Base-by-base conservation (phyloP, 495 filamentous ascomycete species). In the Astrothelium subdiscretum region DNA sequence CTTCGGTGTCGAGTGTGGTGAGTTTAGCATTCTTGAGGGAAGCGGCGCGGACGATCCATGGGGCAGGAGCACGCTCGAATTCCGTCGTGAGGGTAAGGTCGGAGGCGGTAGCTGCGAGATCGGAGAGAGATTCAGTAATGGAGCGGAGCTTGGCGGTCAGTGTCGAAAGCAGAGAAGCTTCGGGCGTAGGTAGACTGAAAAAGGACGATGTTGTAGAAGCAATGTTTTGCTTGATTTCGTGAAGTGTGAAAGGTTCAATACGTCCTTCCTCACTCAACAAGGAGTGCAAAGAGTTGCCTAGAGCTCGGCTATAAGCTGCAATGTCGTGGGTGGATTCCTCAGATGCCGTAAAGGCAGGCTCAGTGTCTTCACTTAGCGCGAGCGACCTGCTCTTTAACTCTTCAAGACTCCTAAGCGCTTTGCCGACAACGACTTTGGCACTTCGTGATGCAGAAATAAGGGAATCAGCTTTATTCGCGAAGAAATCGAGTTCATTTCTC, bases 31-130 rank as follows among this genome's bases (percentile, higher is more conserved):
- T 82, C 68, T 86, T 88, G 32, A 96, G 79, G 63, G 95, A 87
- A 32, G 85, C 79, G 24, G 90, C 82, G 31, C 91, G 84, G n/a
- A 90, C 74, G 57, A 92, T 78, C 94, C 94, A 98, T 2, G 94
- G 94, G 4, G 82, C 77, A 8, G 85, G 78, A 2, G 76, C 81
- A 63, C 82, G 82, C 61, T 96, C 90, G 68, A 97, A 96, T 70
- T 97, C 94, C 29, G 85, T 80, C 0, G 89, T 92, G 61, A 87
- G 86, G 57, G 83, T 82, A 13, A 96, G 80, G 72, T 95, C 89
- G 3, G 81, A 79, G 27, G 88, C 85, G 42, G 91, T 74, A 2
- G 82, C 81, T 18, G 85, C 83, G 35, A 98, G 81, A 58, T 90
- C 87, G n/a, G 85, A 78, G 5, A 96, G 76, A 35, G 82, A 78